These are phyloP conservation scores for Phlebopus sp. DNA, from an alignment of 1,284 basidiomycete genomes.

Conservation along the genomic window DNA sequence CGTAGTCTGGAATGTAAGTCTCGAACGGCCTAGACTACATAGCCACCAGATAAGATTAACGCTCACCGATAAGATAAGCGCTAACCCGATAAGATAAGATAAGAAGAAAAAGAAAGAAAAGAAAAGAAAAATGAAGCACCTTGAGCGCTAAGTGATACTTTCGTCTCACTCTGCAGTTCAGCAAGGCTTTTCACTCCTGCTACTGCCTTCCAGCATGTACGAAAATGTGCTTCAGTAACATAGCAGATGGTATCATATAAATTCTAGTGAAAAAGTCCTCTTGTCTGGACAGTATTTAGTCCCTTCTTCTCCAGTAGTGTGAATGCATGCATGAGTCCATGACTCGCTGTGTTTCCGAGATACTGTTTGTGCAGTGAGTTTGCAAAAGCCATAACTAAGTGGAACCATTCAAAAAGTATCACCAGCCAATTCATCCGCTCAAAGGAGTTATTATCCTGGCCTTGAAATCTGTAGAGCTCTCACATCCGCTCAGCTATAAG, in stretches of 20 bases:
- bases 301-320: conserved; percentile 6
- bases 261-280: too few species aligned
- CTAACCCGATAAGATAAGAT: too few species aligned
- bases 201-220: not conserved
- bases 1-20: too few species aligned
- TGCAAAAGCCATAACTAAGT: conserved; percentile 18
- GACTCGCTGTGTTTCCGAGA: conserved; percentile 22
- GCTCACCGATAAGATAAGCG: too few species aligned
- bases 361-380: conserved; percentile 34
- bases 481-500: too few species aligned
- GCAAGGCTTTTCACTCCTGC: not conserved
- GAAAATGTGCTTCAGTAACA: too few species aligned
- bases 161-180: conserved; percentile 11
- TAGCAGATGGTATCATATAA: too few species aligned
- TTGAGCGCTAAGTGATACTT: too few species aligned
- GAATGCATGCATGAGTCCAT: conserved; percentile 9
- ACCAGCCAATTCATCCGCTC: conserved; percentile 19
- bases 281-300: not conserved
- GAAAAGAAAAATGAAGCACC: too few species aligned
- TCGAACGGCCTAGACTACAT: too few species aligned
- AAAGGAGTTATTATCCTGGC: conserved; percentile 18
- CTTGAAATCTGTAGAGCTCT: not conserved
- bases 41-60: too few species aligned
- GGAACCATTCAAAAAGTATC: conserved; percentile 19
- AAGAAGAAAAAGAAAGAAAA: too few species aligned